These are phyloP conservation scores for Passiflora organensis DNA, from an alignment of 345 rosid genomes.

Conservation along the genomic window DNA sequence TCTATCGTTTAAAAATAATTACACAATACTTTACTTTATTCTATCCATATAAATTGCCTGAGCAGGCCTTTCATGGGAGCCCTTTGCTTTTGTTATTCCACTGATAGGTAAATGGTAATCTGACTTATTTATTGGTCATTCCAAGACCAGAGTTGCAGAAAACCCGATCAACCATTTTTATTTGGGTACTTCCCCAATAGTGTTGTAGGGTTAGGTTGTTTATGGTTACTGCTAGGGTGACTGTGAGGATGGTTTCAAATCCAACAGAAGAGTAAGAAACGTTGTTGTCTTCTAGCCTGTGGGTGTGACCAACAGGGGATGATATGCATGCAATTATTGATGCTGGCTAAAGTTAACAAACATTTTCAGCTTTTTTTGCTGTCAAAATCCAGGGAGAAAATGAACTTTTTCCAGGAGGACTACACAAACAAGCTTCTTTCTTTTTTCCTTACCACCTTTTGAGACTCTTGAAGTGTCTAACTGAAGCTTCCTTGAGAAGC, in stretches of 20 bases:
- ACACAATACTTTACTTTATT: too few species aligned
- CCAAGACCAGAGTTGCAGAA: too few species aligned
- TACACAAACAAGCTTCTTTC: background rate
- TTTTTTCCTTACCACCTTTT: too few species aligned
- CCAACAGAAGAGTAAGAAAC: too few species aligned
- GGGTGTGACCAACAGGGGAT: background rate
- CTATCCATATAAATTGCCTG: too few species aligned
- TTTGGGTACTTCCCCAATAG: background rate
- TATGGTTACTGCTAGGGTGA: background rate
- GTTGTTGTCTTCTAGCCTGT: too few species aligned
- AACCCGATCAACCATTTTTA: too few species aligned
- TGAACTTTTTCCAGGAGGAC: background rate
- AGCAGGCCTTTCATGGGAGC: too few species aligned
- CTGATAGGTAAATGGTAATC: background rate
- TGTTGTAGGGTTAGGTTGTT: background rate
- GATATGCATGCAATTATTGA: constrained; percentile 11
- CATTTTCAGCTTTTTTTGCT: background rate
- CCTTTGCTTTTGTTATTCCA: too few species aligned
- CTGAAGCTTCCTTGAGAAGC: background rate
- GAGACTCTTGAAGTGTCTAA: too few species aligned
- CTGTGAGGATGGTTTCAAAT: background rate
- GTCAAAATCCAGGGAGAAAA: too few species aligned
- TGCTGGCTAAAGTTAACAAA: background rate
- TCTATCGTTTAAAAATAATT: too few species aligned
- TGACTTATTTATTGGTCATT: background rate